Percentiles rank a stretch among this genome's conserved stretches.
Conservation (phyloP, 805 yeast species). For the Saturnispora gosingensis region DNA sequence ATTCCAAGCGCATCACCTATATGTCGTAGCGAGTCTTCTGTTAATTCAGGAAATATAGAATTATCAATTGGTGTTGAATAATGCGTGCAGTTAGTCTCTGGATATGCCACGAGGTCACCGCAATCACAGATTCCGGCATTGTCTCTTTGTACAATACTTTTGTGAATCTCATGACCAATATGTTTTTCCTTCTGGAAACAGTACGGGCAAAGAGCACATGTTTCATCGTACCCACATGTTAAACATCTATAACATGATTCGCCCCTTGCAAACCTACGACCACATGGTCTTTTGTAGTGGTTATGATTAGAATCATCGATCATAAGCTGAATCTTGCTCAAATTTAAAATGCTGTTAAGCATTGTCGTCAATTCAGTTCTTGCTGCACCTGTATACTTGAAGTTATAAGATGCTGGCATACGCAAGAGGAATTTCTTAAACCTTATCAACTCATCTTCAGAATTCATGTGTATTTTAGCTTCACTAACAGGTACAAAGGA, state of each 20-base stretch:
- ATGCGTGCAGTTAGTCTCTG: conserved; percentile 41
- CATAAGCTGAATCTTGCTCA: conserved; percentile 10
- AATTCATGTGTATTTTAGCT: not conserved
- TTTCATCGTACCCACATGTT: conserved; percentile 70
- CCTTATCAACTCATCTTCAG: not conserved
- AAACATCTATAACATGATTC: conserved; percentile 75
- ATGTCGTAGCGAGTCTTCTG: conserved; percentile 31
- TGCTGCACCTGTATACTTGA: conserved; percentile 10
- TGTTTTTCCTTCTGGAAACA: conserved; percentile 70
- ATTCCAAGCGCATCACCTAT: conserved; percentile 35
- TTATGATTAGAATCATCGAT: conserved; percentile 20
- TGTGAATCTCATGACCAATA: conserved; percentile 59
- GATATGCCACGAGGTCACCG: conserved; percentile 85
- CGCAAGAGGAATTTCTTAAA: conserved; percentile 6
- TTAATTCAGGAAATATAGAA: conserved; percentile 23
- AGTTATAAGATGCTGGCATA: conserved; percentile 5
- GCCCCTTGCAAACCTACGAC: conserved; percentile 61
- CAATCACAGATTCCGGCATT: conserved; percentile 81
- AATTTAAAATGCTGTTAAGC: conserved; percentile 2
- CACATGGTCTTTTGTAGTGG: conserved; percentile 66
- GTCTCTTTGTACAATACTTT: conserved; percentile 53
- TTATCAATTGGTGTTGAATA: conserved; percentile 12
- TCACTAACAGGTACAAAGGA: not conserved
- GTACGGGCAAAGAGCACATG: conserved; percentile 71
- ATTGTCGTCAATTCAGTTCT: not conserved